A percentile compares a stretch with the other conserved stretches of the same genome.
These are phyloP conservation scores for Arachnomyces sp. DNA, from an alignment of 2,329 filamentous ascomycete species.

Conservation along the genomic window DNA sequence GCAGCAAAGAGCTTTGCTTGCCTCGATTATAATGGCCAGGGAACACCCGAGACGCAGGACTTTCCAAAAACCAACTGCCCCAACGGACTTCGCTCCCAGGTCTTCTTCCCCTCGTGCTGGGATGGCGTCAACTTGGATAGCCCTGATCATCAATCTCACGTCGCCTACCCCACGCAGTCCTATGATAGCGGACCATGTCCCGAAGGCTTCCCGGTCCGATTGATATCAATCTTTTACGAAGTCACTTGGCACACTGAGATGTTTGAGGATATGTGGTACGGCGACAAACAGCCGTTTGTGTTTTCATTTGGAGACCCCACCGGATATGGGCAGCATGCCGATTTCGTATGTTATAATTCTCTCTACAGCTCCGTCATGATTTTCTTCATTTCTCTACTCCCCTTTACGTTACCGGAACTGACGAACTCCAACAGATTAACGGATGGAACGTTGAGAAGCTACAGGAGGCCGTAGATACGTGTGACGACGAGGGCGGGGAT, in stretches of 20 bases:
- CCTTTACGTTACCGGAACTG: too few relatives aligned
- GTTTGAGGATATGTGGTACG: neutral
- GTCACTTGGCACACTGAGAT: constrained; percentile 39
- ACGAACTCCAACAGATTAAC: constrained; percentile 23
- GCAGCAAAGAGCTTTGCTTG: constrained; percentile 51
- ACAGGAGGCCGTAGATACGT: constrained; percentile 28
- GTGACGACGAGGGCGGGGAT: constrained; percentile 49
- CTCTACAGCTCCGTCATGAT: too few relatives aligned
- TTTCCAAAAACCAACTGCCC: constrained; percentile 51
- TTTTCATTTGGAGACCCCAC: too few relatives aligned
- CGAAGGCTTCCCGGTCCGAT: constrained; percentile 41
- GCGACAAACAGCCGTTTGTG: too few relatives aligned
- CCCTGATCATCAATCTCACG: constrained; percentile 21
- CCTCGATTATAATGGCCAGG: constrained; percentile 39
- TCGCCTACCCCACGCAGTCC: constrained; percentile 23
- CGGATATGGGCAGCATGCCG: too few relatives aligned
- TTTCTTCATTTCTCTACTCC: too few relatives aligned
- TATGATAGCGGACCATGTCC: constrained; percentile 19
- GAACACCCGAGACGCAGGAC: constrained; percentile 40
- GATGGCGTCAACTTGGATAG: constrained; percentile 23
- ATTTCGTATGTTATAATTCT: too few relatives aligned
- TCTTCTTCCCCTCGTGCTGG: constrained; percentile 28
- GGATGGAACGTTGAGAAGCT: constrained; percentile 40
- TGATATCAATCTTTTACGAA: constrained; percentile 54
- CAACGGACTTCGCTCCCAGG: constrained; percentile 27